Base-by-base conservation (phyloP, 2,329 filamentous ascomycete genomes). In the Fusarium neocosmosporiellum region DNA sequence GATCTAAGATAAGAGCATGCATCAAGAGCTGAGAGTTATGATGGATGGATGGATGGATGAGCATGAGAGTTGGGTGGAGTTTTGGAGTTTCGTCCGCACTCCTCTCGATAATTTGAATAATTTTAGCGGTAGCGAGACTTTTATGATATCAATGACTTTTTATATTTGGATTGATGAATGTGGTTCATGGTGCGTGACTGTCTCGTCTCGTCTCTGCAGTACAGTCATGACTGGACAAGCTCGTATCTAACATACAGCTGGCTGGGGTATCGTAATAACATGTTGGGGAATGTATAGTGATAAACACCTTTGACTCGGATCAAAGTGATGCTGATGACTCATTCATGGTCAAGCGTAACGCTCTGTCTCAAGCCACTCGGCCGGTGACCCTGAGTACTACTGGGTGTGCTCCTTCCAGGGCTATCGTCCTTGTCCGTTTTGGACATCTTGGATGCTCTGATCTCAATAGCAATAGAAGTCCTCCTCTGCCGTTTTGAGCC, bases 61-160 rank as follows among this genome's bases (percentile, higher is more conserved):
- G 71, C 66, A 59, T 59, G 46, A 62, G 62, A 58, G 65, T 55
- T 65, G 43, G 62, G 50, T 54, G 74, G 74, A 77, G 74, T 76
- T 75, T 63, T 50, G 71, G 69, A 63, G 68, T 57, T 65, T 55
- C n/a, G n/a, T 54, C 18, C 31, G 34, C n/a, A 43, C 54, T 66
- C 39, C 39, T 55, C 48, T 72, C 37, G 20, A 58, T 33, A 68
- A 50, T 41, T 65, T 48, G 65, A 37, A 57, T 60, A 27, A 33
- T 43, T 18, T 29, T 43, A 39, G 41, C 65, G 54, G n/a, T 59
- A 66, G 59, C 67, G 63, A 46, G 63, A 60, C 48, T 48, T 31
- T 64, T 63, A 65, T 50, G 53, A 75, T 46, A 66, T 66, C 46
- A 66, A 75, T 65, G 70, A 74, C 13, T 62, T 62, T 41, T 41